Percentiles rank a stretch among this genome's conserved stretches.
Conservation (phyloP, 1,139 yeast genomes). For the Suhomyces bribrorum region DNA sequence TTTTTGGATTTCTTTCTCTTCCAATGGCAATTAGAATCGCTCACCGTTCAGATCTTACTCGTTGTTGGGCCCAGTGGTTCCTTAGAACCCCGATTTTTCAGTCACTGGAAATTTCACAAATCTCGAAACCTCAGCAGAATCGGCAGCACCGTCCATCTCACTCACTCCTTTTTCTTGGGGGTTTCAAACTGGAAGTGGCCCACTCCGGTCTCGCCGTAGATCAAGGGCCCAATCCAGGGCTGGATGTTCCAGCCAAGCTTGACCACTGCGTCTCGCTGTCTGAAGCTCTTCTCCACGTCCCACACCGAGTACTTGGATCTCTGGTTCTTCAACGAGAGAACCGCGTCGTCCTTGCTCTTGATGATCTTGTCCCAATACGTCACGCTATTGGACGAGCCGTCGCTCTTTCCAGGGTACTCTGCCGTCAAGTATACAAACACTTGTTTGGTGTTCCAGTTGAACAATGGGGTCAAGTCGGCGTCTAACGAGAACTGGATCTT, state of each 20-base stretch:
- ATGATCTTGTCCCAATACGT: constrained; percentile 92
- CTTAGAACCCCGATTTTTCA: no score
- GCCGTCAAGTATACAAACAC: constrained; percentile 88
- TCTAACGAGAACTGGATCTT: constrained; percentile 71
- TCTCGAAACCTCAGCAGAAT: no score
- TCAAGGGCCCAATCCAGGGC: constrained; percentile 82
- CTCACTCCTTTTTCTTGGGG: constrained; percentile 17
- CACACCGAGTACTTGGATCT: constrained; percentile 83
- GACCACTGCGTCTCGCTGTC: constrained; percentile 67
- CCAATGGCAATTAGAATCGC: no score
- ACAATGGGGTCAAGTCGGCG: constrained; percentile 64
- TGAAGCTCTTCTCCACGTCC: constrained; percentile 74
- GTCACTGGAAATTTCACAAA: no score
- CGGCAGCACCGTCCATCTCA: no score
- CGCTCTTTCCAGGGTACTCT: constrained; percentile 69
- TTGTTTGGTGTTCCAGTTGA: constrained; percentile 97
- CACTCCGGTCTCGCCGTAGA: constrained; percentile 59
- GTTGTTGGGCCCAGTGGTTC: no score
- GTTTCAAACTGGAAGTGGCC: constrained; percentile 33
- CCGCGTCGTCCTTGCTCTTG: constrained; percentile 57
- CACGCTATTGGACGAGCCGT: constrained; percentile 59
- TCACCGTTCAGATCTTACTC: no score
- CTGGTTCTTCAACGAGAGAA: constrained; percentile 49
- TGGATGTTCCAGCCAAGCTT: constrained; percentile 89
- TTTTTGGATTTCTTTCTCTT: no score